A percentile compares a stretch with the other conserved stretches of the same genome.
phyloP scores from a whole-genome alignment of 1,139 yeast species.

The Suhomyces yuchorum region DNA sequence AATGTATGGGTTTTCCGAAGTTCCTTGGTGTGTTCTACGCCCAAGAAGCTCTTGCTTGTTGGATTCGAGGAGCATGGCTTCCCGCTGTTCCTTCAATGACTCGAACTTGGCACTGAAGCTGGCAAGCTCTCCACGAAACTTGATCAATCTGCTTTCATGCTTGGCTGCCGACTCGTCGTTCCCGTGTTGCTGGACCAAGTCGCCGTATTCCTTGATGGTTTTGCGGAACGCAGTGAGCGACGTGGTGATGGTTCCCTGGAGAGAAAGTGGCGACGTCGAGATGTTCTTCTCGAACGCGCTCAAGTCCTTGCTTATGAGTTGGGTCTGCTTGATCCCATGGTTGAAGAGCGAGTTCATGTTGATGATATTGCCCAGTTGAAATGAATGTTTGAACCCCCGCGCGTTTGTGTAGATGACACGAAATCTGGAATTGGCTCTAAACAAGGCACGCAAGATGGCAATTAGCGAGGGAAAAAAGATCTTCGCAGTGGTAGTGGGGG shows the following conservation, averaged over 20 bases:
- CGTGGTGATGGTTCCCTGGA: conserved; percentile 84
- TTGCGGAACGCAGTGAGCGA: conserved; percentile 73
- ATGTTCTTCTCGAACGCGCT: conserved; percentile 66
- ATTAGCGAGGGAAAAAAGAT: not conserved
- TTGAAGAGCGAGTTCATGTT: conserved; percentile 76
- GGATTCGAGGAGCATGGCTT: conserved; percentile 54
- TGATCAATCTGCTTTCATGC: conserved; percentile 61
- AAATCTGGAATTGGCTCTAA: not conserved
- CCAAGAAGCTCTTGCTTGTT: conserved; percentile 65
- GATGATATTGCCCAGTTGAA: conserved; percentile 1
- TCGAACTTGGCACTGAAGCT: conserved; percentile 63
- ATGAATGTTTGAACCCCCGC: conserved; percentile 1
- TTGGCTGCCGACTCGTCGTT: conserved; percentile 60
- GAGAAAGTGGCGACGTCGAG: conserved; percentile 68
- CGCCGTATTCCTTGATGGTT: conserved; percentile 76
- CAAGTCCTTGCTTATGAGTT: conserved; percentile 68
- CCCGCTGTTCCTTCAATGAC: conserved; percentile 64
- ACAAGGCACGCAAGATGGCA: not conserved
- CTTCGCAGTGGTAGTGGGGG: not conserved
- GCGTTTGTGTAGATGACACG: not conserved
- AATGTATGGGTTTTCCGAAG: conserved; percentile 66
- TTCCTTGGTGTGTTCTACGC: conserved; percentile 41
- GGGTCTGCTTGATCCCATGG: conserved; percentile 86
- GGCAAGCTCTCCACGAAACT: conserved; percentile 60
- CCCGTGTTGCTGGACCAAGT: conserved; percentile 61